Evolutionary conservation across 768 basidiomycete genomes (phyloP), one percentile per base, ranked within the genome.

Genomic region (Suillus placidus): DNA sequence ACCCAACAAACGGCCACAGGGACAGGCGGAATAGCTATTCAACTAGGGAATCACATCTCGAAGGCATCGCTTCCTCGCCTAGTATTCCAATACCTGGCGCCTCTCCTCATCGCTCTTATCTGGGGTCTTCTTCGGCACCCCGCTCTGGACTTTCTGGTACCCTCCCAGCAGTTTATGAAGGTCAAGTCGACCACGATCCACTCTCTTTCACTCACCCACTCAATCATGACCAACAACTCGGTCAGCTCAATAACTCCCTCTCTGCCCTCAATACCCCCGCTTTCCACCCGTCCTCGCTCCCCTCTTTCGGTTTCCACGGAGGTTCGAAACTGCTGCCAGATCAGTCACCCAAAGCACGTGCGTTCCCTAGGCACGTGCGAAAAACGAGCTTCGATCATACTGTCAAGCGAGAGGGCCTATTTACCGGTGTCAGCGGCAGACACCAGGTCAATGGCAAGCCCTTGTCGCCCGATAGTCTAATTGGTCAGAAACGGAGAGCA

Each of bases 331-430:
- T 68, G 61, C 68, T 63, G 67, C 69, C 83, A 67, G 67, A 76
- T 70, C 70, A 72, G 32, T 71, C 79, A 65, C 71, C 76, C 60
- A 79, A 79, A 67, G 72, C 82, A 69, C 87, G 84, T 68, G 78
- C 83, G 37, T 93, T 95, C 74, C 93, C 95, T 61, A 86, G 90
- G 66, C 91, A 92, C 77, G 93, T 94, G 65, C 87, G 95, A 67
- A 97, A 97, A 82, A 94, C 95, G 55, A 95, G 93, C 77, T 97
- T 95, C 76, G 95, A 97, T 77, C 95, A 95, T 78, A 95, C 95
- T 4, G 89, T 96, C 47, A 84, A 85, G 43, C 86, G 85, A 68
- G 88, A 90, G 67, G 86, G 84, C 43, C 83, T 89, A 63, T 80
- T 87, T 65, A 72, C 80, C 37, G 86, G 85, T 49, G 77, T 87